Percentiles rank a stretch among this genome's conserved stretches.
These are phyloP conservation scores for Erysimum cheiranthoides DNA, from an alignment of 345 rosid genomes.

Conservation along the genomic window DNA sequence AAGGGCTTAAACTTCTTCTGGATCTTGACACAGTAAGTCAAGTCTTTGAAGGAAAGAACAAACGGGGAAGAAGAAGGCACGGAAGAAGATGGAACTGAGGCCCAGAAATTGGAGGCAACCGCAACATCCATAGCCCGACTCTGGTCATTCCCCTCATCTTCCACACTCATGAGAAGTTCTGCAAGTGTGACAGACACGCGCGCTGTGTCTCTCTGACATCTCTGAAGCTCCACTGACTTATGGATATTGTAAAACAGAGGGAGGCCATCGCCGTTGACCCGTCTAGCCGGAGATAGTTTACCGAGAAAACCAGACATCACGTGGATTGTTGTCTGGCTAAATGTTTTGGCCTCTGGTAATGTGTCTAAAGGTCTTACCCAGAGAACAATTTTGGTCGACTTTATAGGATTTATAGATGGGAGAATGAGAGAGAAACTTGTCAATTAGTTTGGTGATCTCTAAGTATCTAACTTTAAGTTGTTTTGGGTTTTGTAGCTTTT, in stretches of 20 bases:
- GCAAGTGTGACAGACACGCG: constrained; percentile 60
- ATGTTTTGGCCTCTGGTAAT: not conserved
- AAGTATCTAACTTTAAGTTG: constrained; percentile 53
- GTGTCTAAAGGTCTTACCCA: not conserved
- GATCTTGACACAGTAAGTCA: constrained; percentile 69
- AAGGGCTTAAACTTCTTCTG: constrained; percentile 47
- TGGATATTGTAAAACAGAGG: constrained; percentile 49
- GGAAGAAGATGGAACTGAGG: constrained; percentile 48
- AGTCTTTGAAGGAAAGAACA: constrained; percentile 68
- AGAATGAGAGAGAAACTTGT: constrained; percentile 29
- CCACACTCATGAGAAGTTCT: constrained; percentile 65
- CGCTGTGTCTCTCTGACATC: constrained; percentile 47
- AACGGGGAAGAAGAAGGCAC: constrained; percentile 62
- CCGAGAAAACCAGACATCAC: constrained; percentile 45
- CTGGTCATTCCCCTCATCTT: constrained; percentile 50
- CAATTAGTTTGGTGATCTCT: constrained; percentile 62
- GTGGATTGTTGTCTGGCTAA: constrained; percentile 7
- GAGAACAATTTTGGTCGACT: constrained; percentile 3
- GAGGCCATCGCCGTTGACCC: constrained; percentile 38
- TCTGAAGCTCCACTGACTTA: constrained; percentile 49
- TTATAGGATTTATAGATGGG: constrained; percentile 42
- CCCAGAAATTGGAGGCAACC: constrained; percentile 41
- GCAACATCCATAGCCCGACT: constrained; percentile 49
- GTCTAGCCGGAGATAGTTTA: constrained; percentile 42
- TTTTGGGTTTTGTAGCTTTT: constrained; percentile 27